Conservation (phyloP, 345 rosid species). For the Microthlaspi erraticum region DNA sequence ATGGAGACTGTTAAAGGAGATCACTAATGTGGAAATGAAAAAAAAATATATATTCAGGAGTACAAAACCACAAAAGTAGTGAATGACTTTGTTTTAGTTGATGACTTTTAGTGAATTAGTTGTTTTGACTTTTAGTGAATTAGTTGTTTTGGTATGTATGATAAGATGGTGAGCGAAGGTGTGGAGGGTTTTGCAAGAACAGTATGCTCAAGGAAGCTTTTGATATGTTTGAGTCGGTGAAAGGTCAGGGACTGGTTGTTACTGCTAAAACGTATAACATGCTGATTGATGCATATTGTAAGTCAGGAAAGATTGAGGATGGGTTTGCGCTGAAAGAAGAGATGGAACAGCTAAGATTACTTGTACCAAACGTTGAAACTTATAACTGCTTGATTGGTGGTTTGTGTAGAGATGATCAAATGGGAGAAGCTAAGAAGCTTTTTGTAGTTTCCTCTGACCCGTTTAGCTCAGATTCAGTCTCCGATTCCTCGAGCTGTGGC, state of each 20-base stretch:
- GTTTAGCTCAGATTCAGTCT: slow-evolving; percentile 41
- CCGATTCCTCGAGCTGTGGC: slow-evolving; percentile 44
- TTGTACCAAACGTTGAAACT: slow-evolving; percentile 58
- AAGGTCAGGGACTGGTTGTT: slow-evolving; percentile 51
- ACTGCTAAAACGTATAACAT: slow-evolving; percentile 63
- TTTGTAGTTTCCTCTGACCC: slow-evolving; percentile 55
- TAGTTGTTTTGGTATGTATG: slow-evolving; percentile 47
- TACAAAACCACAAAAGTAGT: too few relatives aligned
- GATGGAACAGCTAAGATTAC: slow-evolving; percentile 56
- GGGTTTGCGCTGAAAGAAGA: slow-evolving; percentile 55
- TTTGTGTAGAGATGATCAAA: slow-evolving; percentile 57
- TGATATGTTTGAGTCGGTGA: slow-evolving; percentile 52
- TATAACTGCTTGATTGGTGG: slow-evolving; percentile 80
- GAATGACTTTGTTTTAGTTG: too few relatives aligned
- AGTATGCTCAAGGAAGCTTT: slow-evolving; percentile 62
- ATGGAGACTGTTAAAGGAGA: slow-evolving; percentile 88
- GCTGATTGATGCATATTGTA: slow-evolving; percentile 73
- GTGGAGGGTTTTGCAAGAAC: slow-evolving; percentile 73
- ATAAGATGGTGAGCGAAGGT: slow-evolving; percentile 63
- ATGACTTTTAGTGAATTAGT: too few relatives aligned
- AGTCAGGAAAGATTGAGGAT: slow-evolving; percentile 57
- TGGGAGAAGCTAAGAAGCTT: slow-evolving; percentile 50
- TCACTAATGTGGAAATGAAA: too few relatives aligned
- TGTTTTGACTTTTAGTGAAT: too few relatives aligned
- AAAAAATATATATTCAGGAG: too few relatives aligned